These are phyloP conservation scores for Cryphonectria parasitica DNA, from an alignment of 2,329 filamentous ascomycete species.

Conservation along the genomic window DNA sequence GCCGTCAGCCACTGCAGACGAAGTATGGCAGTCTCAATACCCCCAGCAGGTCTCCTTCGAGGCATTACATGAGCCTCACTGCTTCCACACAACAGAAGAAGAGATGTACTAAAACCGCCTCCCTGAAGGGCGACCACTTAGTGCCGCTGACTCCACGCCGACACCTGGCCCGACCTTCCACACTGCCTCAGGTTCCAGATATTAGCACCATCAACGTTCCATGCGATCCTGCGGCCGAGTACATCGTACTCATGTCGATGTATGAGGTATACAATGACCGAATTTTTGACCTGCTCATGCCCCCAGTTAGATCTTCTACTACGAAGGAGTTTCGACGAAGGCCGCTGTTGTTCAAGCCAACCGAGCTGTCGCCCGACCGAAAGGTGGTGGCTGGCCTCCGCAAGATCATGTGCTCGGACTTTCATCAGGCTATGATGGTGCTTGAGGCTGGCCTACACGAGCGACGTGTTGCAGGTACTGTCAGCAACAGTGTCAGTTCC, in stretches of 20 bases:
- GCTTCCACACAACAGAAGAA: conserved; percentile 50
- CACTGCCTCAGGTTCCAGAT: conserved; percentile 73
- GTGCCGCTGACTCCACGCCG: conserved; percentile 63
- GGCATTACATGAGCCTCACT: conserved; percentile 51
- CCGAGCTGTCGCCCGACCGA: conserved; percentile 83
- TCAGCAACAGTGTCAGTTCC: conserved; percentile 89
- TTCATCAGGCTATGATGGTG: conserved; percentile 85
- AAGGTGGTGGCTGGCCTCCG: conserved; percentile 92
- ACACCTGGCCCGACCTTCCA: conserved; percentile 70
- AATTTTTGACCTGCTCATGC: conserved; percentile 88
- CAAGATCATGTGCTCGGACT: conserved; percentile 83
- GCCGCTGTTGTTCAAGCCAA: conserved; percentile 87
- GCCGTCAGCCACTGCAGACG: conserved; percentile 18
- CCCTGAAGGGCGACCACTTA: conserved; percentile 52
- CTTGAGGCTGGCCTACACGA: conserved; percentile 89
- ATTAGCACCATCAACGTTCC: conserved; percentile 71
- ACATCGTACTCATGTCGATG: conserved; percentile 91
- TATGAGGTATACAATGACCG: conserved; percentile 99
- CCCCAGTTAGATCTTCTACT: conserved; percentile 59
- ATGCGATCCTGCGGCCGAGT: conserved; percentile 73
- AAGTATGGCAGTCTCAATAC: conserved; percentile 17
- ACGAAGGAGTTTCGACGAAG: conserved; percentile 76
- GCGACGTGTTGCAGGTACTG: conserved; percentile 84
- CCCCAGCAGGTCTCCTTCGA: conserved; percentile 37
- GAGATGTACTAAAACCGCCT: conserved; percentile 48